These are phyloP conservation scores for Streptanthus diversifolius DNA, from an alignment of 345 rosid genomes.

Conservation along the genomic window DNA sequence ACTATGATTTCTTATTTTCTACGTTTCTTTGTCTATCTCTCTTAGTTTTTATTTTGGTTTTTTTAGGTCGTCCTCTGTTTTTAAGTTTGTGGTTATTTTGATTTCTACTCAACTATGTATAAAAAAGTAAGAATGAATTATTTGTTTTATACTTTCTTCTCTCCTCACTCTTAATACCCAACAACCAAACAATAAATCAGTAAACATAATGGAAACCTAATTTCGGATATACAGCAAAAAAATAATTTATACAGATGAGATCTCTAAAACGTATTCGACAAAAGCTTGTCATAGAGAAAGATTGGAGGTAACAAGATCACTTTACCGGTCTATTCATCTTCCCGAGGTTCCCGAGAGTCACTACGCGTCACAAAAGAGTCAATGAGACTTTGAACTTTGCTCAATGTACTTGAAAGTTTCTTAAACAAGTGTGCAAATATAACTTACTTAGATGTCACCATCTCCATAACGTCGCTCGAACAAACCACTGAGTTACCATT, in stretches of 20 bases:
- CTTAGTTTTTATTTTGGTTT: slow-evolving; percentile 10
- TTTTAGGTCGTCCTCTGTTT: background rate
- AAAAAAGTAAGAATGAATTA: background rate
- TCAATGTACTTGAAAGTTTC: background rate
- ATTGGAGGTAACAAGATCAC: slow-evolving; percentile 11
- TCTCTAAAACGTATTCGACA: background rate
- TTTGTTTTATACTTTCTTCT: background rate
- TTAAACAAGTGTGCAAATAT: background rate
- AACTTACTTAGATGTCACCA: slow-evolving; percentile 16
- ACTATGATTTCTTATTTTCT: background rate
- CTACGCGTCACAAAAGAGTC: slow-evolving; percentile 1
- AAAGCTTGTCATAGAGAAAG: slow-evolving; percentile 1
- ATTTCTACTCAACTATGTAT: slow-evolving; percentile 8
- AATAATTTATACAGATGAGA: background rate
- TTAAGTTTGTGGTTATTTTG: slow-evolving; percentile 15
- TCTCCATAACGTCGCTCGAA: background rate
- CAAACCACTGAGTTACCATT: background rate
- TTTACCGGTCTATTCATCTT: slow-evolving; percentile 8
- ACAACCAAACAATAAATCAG: too few species aligned
- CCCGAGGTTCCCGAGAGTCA: background rate
- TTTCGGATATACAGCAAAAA: background rate
- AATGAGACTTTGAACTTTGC: background rate
- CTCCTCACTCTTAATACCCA: too few species aligned
- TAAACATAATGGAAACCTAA: background rate
- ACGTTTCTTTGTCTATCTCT: background rate